Conservation (phyloP, 768 basidiomycete genomes). For the Phylloporus rhodoxanthus region DNA sequence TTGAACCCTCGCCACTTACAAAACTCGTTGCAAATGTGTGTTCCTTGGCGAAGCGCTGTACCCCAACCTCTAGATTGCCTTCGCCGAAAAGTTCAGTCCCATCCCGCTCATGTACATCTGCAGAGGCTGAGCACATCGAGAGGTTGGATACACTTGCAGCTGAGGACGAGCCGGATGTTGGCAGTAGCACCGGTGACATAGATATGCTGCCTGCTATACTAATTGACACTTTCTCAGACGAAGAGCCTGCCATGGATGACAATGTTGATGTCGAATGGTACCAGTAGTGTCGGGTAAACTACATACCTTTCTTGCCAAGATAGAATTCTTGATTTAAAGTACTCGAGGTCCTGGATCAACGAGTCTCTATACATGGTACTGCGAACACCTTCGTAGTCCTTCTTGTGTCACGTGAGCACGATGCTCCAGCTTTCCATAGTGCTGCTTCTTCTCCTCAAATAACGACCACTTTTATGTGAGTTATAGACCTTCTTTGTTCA, state of each 20-base stretch:
- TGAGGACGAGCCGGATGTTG: not conserved
- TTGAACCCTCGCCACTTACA: too few relatives aligned
- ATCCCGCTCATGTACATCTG: not conserved
- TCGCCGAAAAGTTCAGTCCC: too few relatives aligned
- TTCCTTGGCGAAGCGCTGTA: too few relatives aligned
- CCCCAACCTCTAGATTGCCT: too few relatives aligned
- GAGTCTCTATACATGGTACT: not conserved
- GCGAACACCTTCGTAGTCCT: too few relatives aligned
- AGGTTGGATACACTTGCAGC: not conserved
- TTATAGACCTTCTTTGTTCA: not conserved
- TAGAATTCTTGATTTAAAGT: not conserved
- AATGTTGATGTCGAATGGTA: not conserved
- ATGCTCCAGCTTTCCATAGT: not conserved
- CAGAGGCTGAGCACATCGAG: not conserved
- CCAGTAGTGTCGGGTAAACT: not conserved
- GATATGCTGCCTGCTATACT: not conserved
- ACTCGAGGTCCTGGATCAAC: not conserved
- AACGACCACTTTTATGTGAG: not conserved
- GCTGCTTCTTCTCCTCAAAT: not conserved
- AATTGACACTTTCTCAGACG: not conserved
- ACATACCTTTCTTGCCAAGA: not conserved
- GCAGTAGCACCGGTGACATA: not conserved
- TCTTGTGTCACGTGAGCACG: not conserved
- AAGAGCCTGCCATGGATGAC: not conserved
- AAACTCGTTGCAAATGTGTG: too few relatives aligned